phyloP scores from a whole-genome alignment of 2,329 filamentous ascomycete genomes.

The Aspergillus piperis region DNA sequence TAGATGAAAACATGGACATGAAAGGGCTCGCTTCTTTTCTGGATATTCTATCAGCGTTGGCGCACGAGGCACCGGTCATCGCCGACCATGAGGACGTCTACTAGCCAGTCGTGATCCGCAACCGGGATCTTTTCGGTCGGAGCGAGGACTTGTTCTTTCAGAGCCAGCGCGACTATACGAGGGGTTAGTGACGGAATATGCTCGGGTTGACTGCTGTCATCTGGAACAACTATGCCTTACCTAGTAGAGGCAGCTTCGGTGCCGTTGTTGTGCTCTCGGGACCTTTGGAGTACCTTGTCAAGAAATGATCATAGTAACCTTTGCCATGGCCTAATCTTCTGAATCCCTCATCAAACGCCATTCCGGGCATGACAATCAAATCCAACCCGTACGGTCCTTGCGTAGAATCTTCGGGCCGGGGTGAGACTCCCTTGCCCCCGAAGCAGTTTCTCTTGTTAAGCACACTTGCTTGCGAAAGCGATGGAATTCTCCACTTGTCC shows the following conservation, averaged over 20 bases:
- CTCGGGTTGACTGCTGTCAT: constrained; percentile 6
- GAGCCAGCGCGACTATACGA: constrained; percentile 70
- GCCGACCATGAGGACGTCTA: constrained; percentile 76
- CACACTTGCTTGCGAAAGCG: constrained; percentile 67
- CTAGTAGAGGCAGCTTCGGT: constrained; percentile 58
- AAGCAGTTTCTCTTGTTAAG: constrained; percentile 70
- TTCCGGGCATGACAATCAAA: constrained; percentile 85
- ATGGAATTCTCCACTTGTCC: constrained; percentile 96
- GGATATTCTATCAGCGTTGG: constrained; percentile 26
- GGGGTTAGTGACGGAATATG: constrained; percentile 27
- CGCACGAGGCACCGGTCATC: constrained; percentile 59
- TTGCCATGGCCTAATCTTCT: constrained; percentile 88
- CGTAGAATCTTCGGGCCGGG: constrained; percentile 19
- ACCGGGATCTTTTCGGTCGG: constrained; percentile 69
- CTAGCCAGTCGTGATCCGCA: constrained; percentile 72
- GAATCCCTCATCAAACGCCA: constrained; percentile 79
- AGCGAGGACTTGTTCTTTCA: constrained; percentile 80
- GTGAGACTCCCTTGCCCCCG: constrained; percentile 57
- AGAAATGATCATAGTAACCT: constrained; percentile 94
- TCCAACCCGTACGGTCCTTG: constrained; percentile 61
- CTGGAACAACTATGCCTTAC: constrained; percentile 45
- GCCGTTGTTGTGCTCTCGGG: constrained; percentile 32
- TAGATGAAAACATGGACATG: constrained; percentile 22
- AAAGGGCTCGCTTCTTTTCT: constrained; percentile 21
- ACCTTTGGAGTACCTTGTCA: constrained; percentile 68